Evolutionary conservation across 164 flowering plant genomes (phyloP).

Genomic region (Chloranthus sessilifolius): DNA sequence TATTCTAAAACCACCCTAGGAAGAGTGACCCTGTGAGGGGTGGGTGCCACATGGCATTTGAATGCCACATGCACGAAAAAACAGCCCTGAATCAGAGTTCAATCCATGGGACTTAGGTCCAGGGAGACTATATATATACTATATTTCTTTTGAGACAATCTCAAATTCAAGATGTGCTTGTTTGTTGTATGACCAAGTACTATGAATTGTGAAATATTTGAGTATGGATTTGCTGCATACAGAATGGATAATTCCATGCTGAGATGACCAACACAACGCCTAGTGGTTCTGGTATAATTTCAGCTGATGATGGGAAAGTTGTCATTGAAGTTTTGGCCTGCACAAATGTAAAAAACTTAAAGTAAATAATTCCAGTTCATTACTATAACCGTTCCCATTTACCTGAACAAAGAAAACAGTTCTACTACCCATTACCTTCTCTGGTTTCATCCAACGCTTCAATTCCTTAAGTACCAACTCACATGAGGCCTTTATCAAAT

Average conservation of each 20-base stretch:
- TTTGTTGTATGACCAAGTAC: too few relatives aligned
- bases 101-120: too few relatives aligned
- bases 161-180: too few relatives aligned
- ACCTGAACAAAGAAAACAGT: background rate
- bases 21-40: too few relatives aligned
- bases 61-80: too few relatives aligned
- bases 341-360: constrained; percentile 2
- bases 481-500: constrained; percentile 7
- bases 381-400: background rate
- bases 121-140: too few relatives aligned
- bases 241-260: constrained; percentile 71
- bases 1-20: too few relatives aligned
- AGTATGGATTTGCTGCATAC: constrained; percentile 33
- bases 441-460: constrained; percentile 17
- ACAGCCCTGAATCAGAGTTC: too few relatives aligned
- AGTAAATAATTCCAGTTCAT: background rate
- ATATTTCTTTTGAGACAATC: too few relatives aligned
- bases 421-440: constrained; percentile 10
- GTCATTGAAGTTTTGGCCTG: constrained; percentile 52
- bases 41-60: too few relatives aligned
- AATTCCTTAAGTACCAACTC: constrained; percentile 9
- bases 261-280: constrained; percentile 67
- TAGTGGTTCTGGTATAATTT: constrained; percentile 68
- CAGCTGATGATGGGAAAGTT: constrained; percentile 61
- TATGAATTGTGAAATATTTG: too few relatives aligned